phyloP scores from a whole-genome alignment of 1,284 basidiomycete genomes.

The Puccinia novopanici region DNA sequence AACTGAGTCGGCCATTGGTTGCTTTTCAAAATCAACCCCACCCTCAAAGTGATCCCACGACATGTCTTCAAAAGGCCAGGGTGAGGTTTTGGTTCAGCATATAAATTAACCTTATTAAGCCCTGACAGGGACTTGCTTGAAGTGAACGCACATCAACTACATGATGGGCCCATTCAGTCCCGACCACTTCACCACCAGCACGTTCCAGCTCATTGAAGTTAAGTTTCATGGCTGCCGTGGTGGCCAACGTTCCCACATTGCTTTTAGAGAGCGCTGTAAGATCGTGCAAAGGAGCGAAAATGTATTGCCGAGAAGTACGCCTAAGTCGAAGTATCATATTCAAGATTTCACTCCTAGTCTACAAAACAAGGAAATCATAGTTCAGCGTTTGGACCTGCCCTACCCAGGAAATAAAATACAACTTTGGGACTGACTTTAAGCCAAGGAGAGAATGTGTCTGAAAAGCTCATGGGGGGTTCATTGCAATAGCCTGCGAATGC shows the following conservation, averaged over 20 bases:
- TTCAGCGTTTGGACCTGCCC: constrained; percentile 4
- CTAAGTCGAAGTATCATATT: constrained; percentile 71
- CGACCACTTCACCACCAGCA: constrained; percentile 78
- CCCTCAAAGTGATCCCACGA: constrained; percentile 86
- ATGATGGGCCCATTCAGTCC: constrained; percentile 90
- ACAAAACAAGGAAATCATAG: constrained; percentile 26
- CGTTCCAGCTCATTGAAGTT: constrained; percentile 67
- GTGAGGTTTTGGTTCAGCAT: background rate
- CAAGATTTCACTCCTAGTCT: constrained; percentile 51
- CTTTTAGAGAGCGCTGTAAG: constrained; percentile 72
- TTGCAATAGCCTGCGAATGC: constrained; percentile 91
- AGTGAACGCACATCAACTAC: constrained; percentile 71
- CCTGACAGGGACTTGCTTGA: background rate
- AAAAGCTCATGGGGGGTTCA: constrained; percentile 66
- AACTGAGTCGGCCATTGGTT: constrained; percentile 83
- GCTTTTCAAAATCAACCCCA: constrained; percentile 76
- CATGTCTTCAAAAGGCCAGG: constrained; percentile 66
- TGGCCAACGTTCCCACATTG: constrained; percentile 64
- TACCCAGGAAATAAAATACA: background rate
- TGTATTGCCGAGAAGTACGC: constrained; percentile 73
- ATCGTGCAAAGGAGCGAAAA: constrained; percentile 85
- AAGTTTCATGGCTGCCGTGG: constrained; percentile 55
- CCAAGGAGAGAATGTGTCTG: constrained; percentile 81
- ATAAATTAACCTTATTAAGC: background rate
- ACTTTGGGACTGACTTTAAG: constrained; percentile 66